phyloP scores from a whole-genome alignment of 2,329 filamentous ascomycete genomes.

The Pyrenochaeta sp. region DNA sequence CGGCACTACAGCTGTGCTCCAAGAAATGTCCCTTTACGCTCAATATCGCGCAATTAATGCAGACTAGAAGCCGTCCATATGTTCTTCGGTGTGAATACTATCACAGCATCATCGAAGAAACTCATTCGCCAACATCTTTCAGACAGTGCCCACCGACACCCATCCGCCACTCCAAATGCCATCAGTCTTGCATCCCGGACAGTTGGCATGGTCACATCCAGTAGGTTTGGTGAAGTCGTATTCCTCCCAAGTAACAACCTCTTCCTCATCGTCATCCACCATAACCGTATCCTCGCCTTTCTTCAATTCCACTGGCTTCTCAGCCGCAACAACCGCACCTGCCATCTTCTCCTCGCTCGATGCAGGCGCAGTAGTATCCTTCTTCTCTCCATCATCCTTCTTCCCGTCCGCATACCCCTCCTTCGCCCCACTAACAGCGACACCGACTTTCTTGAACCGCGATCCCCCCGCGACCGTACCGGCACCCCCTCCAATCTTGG shows the following conservation, averaged over 20 bases:
- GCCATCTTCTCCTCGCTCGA: conserved; percentile 35
- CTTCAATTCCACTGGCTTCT: conserved; percentile 16
- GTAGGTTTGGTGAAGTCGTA: conserved; percentile 64
- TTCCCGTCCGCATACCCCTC: not conserved
- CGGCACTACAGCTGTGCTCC: not conserved
- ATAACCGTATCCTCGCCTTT: conserved; percentile 42
- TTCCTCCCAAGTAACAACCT: conserved; percentile 51
- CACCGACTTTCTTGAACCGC: conserved; percentile 77
- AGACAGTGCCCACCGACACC: conserved; percentile 9
- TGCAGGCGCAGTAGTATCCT: conserved; percentile 46
- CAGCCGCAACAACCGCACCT: not conserved
- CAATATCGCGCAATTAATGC: not conserved
- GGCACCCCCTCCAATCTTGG: conserved; percentile 34
- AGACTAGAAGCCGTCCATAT: not conserved
- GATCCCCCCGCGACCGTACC: conserved; percentile 32
- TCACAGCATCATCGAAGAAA: not conserved
- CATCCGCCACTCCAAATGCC: conserved; percentile 61
- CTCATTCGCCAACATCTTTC: not conserved
- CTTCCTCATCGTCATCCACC: conserved; percentile 35
- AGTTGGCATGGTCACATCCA: conserved; percentile 52
- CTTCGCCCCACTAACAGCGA: conserved; percentile 23
- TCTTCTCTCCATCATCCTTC: not conserved
- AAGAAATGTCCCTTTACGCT: not conserved
- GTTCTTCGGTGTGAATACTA: not conserved
- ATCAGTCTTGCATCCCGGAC: conserved; percentile 34